Evolutionary conservation across 441 rosid genomes (phyloP).

Genomic region (Adansonia madagascariensis): DNA sequence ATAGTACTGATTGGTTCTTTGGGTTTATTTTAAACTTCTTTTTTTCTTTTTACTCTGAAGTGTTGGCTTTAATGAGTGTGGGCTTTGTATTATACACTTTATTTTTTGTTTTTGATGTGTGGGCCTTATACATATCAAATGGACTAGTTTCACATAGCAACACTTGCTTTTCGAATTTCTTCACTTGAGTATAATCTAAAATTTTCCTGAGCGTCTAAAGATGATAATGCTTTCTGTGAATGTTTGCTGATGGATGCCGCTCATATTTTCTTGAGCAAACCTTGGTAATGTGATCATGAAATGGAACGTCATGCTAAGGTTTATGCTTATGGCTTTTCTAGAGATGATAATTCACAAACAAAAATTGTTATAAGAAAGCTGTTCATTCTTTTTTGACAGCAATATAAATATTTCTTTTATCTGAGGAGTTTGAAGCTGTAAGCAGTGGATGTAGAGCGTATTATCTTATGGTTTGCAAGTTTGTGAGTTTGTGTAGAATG

Average conservation of each 20-base stretch:
- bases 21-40: neutral
- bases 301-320: neutral
- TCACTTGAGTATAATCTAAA: neutral
- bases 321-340: neutral
- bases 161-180: constrained; percentile 1
- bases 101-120: neutral
- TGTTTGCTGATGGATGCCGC: neutral
- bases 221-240: neutral
- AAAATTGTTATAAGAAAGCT: neutral
- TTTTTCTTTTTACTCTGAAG: neutral
- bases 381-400: neutral
- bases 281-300: neutral
- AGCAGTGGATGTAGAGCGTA: neutral
- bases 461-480: neutral
- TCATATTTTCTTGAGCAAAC: neutral
- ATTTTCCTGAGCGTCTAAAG: neutral
- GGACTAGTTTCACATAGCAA: neutral
- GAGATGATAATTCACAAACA: neutral
- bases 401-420: neutral
- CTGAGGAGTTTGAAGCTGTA: neutral
- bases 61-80: neutral
- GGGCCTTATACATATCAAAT: neutral
- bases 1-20: neutral
- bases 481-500: neutral
- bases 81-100: neutral